phyloP scores from a whole-genome alignment of 192 early-diverging fungal genomes.

The Anaeromyces robustus region DNA sequence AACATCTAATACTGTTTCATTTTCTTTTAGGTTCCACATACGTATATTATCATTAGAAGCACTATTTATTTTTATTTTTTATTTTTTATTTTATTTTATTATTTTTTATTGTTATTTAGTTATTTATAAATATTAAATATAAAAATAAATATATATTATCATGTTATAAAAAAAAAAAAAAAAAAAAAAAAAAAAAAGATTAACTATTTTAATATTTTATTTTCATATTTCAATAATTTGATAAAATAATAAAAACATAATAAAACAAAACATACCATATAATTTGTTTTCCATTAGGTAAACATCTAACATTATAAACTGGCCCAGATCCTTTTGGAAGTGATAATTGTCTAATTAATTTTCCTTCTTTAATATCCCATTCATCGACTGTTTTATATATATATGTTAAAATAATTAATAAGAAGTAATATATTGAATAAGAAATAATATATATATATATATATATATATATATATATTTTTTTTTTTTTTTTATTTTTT shows the following conservation, averaged over 20 bases:
- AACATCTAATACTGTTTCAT: not conserved
- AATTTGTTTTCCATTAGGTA: conserved; percentile 69
- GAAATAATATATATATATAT: not conserved
- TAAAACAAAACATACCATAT: conserved; percentile 61
- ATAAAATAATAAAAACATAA: too few relatives aligned
- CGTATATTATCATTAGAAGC: conserved; percentile 87
- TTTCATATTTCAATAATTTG: too few relatives aligned
- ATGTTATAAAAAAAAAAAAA: too few relatives aligned
- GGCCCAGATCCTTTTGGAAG: conserved; percentile 82
- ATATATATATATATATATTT: not conserved
- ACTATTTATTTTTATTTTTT: conserved; percentile 13
- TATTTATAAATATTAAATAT: too few relatives aligned
- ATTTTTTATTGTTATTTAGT: too few relatives aligned
- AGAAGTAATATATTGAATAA: not conserved
- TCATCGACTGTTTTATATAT: conserved; percentile 69
- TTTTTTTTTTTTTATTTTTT: too few relatives aligned
- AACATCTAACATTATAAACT: conserved; percentile 53
- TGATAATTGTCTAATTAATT: conserved; percentile 50
- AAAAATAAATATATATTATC: too few relatives aligned
- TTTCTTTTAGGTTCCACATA: conserved; percentile 58
- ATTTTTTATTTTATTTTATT: conserved; percentile 1
- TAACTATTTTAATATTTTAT: too few relatives aligned
- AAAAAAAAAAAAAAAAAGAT: too few relatives aligned
- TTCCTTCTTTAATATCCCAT: conserved; percentile 53
- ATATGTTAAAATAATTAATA: not conserved